These are phyloP conservation scores for Aspergillus campestris DNA, from an alignment of 495 filamentous ascomycete species.

Conservation along the genomic window DNA sequence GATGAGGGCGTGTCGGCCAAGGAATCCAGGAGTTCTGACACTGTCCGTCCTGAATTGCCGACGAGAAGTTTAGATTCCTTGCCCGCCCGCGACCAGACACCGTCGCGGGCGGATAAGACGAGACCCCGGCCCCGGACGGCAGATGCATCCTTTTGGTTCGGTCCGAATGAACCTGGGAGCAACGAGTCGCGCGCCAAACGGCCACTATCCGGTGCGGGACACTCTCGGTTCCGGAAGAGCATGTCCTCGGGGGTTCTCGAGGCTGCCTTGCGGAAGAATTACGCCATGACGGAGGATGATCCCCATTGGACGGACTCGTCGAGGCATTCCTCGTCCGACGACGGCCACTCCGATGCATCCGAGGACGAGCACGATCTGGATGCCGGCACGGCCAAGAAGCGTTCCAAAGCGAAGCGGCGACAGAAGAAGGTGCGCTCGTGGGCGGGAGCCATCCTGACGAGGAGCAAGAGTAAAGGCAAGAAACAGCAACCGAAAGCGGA, in stretches of 20 bases:
- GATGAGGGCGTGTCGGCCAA: conserved; percentile 59
- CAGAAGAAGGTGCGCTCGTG: conserved; percentile 74
- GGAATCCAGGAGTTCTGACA: conserved; percentile 56
- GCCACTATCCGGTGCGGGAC: conserved; percentile 28
- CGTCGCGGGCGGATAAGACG: conserved; percentile 46
- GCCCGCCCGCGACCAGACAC: conserved; percentile 52
- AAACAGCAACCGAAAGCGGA: conserved; percentile 27
- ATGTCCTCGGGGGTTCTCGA: conserved; percentile 24
- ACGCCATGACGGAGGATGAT: conserved; percentile 15
- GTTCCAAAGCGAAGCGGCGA: conserved; percentile 52
- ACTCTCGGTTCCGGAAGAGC: conserved; percentile 29
- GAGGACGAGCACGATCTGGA: conserved; percentile 11
- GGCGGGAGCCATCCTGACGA: conserved; percentile 66
- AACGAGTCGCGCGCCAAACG: conserved; percentile 21
- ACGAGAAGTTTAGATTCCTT: conserved; percentile 39
- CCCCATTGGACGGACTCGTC: conserved; percentile 18
- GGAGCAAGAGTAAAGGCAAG: conserved; percentile 47
- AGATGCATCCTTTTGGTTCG: conserved; percentile 39
- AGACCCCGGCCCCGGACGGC: conserved; percentile 43
- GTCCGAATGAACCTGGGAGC: conserved; percentile 12
- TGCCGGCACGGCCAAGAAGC: conserved; percentile 14
- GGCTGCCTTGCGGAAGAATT: conserved; percentile 13
- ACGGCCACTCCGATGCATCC: conserved; percentile 22
- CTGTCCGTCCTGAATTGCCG: conserved; percentile 31
- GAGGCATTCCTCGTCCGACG: conserved; percentile 25